Conservation (phyloP, 2,329 filamentous ascomycete species). For the Cryphonectria carpinicola region DNA sequence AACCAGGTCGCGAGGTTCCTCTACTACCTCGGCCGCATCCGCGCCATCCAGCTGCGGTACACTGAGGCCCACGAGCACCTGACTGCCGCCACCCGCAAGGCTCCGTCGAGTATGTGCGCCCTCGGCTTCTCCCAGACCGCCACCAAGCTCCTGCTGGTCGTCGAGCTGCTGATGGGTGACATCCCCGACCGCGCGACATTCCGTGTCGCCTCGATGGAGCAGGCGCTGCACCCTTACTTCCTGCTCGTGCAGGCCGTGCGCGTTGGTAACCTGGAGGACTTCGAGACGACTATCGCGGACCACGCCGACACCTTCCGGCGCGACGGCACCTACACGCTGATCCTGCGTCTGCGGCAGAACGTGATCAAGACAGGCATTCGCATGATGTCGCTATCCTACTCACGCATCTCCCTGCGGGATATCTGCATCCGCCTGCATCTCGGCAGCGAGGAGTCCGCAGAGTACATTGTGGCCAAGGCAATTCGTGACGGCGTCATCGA, state of each 20-base stretch:
- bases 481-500: constrained; percentile 98
- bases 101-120: constrained; percentile 85
- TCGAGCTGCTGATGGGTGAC: constrained; percentile 97
- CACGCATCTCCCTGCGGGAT: constrained; percentile 92
- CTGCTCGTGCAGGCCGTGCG: constrained; percentile 92
- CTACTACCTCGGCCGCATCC: constrained; percentile 95
- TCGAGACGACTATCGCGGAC: constrained; percentile 81
- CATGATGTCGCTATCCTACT: constrained; percentile 99
- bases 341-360: constrained; percentile 93
- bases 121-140: constrained; percentile 95
- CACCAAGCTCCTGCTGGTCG: constrained; percentile 93
- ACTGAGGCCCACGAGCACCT: constrained; percentile 96
- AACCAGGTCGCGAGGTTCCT: constrained; percentile 97
- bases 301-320: constrained; percentile 85
- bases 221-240: constrained; percentile 89
- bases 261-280: constrained; percentile 93
- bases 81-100: constrained; percentile 91
- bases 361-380: constrained; percentile 99
- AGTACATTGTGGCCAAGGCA: constrained; percentile 99
- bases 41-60: constrained; percentile 94
- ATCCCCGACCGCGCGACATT: constrained; percentile 96
- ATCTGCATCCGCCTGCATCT: constrained; percentile 95
- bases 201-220: constrained; percentile 85
- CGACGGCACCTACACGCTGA: constrained; percentile 93
- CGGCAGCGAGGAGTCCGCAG: constrained; percentile 93